Conservation (phyloP, 2,329 filamentous ascomycete genomes). For the Fusarium circinatum region DNA sequence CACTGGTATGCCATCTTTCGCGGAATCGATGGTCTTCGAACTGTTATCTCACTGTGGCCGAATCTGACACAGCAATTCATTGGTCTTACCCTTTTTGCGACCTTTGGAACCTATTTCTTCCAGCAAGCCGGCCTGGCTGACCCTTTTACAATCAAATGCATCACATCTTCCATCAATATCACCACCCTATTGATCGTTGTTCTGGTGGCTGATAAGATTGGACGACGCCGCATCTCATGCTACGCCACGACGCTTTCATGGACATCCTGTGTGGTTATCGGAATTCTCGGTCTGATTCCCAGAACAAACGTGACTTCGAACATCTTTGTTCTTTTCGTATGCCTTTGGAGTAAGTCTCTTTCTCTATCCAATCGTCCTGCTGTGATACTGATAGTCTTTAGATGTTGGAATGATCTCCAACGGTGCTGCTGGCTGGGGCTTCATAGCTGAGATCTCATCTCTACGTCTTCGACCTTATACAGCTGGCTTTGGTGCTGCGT, state of each 20-base stretch:
- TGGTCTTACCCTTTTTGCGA: neutral
- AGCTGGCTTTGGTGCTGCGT: slow-evolving; percentile 42
- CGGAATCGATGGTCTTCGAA: neutral
- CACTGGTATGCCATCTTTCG: neutral
- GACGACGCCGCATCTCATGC: neutral
- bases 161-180: neutral
- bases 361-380: fast-evolving
- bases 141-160: neutral
- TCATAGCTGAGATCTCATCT: slow-evolving; percentile 51
- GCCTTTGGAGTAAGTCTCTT: slow-evolving; percentile 18
- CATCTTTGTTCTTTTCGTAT: slow-evolving; percentile 11
- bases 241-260: neutral
- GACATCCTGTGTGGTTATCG: neutral
- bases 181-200: neutral
- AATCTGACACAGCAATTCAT: neutral
- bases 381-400: neutral
- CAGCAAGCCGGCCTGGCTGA: neutral
- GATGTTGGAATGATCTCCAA: slow-evolving; percentile 12
- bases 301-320: neutral
- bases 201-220: neutral
- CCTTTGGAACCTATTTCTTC: neutral
- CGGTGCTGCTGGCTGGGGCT: slow-evolving; percentile 42
- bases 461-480: slow-evolving; percentile 49
- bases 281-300: neutral
- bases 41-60: neutral